These are phyloP conservation scores for Kwoniella mangroviensis DNA, from an alignment of 768 basidiomycete genomes.

Conservation along the genomic window DNA sequence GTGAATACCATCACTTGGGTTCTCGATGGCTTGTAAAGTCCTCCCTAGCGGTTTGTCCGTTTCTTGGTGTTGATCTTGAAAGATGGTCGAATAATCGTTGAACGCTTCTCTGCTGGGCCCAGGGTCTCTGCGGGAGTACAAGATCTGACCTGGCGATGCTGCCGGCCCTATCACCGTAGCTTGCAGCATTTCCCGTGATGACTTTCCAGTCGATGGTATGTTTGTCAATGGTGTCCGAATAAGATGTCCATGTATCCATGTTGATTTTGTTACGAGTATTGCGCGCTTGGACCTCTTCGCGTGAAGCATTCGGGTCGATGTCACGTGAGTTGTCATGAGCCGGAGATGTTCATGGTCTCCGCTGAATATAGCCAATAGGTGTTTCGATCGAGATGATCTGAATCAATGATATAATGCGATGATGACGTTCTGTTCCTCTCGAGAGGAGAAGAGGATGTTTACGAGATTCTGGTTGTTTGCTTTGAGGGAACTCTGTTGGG, in stretches of 20 bases:
- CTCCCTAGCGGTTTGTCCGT: background rate
- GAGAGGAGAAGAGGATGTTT: background rate
- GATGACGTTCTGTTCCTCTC: background rate
- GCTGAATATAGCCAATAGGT: too few relatives aligned
- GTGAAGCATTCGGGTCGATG: background rate
- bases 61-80: background rate
- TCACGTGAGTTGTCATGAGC: background rate
- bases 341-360: background rate
- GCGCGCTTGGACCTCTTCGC: background rate
- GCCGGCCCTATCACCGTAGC: constrained; percentile 20
- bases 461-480: background rate
- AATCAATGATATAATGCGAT: background rate
- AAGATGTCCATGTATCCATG: background rate
- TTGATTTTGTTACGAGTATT: background rate
- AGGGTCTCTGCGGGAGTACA: constrained; percentile 15
- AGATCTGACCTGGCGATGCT: constrained; percentile 20
- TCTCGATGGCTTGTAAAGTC: constrained; percentile 6
- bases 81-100: background rate
- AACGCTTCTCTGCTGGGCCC: constrained; percentile 17
- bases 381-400: background rate
- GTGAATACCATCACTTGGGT: constrained; percentile 2
- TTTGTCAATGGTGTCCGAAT: background rate
- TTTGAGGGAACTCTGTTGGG: background rate
- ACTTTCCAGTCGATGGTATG: background rate
- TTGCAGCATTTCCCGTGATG: constrained; percentile 16